phyloP scores from a whole-genome alignment of 371 early-diverging fungal genomes.

The Mortierella sp. region DNA sequence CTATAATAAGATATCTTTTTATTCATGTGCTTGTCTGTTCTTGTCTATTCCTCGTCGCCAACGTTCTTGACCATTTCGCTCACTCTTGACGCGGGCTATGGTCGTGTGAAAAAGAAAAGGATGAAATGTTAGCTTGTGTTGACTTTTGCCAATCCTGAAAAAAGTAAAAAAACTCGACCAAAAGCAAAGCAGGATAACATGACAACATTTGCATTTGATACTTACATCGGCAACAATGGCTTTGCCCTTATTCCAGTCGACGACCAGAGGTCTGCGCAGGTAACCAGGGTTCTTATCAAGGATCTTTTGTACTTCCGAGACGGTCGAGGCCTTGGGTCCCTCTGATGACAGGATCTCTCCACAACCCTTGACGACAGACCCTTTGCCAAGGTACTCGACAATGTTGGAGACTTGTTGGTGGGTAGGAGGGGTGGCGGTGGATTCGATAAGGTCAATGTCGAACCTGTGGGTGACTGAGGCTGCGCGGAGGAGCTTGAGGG shows the following conservation, averaged over 20 bases:
- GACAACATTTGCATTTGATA: too few species aligned
- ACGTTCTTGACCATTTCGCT: slow-evolving; percentile 52
- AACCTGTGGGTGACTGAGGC: slow-evolving; percentile 50
- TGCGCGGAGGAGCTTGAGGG: slow-evolving; percentile 53
- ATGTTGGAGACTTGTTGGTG: slow-evolving; percentile 52
- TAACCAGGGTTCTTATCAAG: slow-evolving; percentile 45
- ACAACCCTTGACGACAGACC: slow-evolving; percentile 28
- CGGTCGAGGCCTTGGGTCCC: slow-evolving; percentile 42
- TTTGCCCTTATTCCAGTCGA: slow-evolving; percentile 56
- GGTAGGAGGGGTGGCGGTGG: slow-evolving; percentile 32
- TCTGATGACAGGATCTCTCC: slow-evolving; percentile 22
- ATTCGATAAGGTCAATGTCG: slow-evolving; percentile 58
- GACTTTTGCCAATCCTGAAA: background rate
- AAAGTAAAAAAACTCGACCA: too few species aligned
- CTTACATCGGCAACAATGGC: slow-evolving; percentile 45
- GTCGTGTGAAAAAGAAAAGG: background rate
- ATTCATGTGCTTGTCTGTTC: background rate
- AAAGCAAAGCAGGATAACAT: background rate
- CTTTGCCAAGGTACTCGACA: slow-evolving; percentile 40
- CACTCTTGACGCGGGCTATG: slow-evolving; percentile 40
- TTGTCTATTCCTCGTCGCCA: slow-evolving; percentile 28
- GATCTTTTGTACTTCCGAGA: slow-evolving; percentile 49
- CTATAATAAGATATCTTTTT: background rate
- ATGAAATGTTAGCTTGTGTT: background rate
- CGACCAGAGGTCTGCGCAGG: slow-evolving; percentile 39